A percentile compares a stretch with the other conserved stretches of the same genome.
These are phyloP conservation scores for Coemansia sp. DNA, from an alignment of 192 early-diverging fungal genomes.

Conservation along the genomic window DNA sequence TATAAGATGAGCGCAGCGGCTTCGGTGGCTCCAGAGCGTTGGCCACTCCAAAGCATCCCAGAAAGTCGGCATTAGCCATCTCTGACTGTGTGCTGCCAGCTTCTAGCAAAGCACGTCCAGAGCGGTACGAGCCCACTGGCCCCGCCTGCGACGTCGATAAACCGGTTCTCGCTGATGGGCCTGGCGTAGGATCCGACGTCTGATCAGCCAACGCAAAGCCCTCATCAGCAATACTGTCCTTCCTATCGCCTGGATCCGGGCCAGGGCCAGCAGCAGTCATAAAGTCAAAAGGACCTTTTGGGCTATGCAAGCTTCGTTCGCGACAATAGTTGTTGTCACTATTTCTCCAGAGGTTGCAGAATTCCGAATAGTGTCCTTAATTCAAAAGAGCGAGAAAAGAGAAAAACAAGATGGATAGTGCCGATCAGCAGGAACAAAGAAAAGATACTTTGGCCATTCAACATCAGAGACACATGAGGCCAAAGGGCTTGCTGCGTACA, in stretches of 20 bases:
- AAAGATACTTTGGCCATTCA: background rate
- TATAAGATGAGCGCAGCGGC: background rate
- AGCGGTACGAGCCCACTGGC: background rate
- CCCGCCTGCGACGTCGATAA: background rate
- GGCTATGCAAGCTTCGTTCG: background rate
- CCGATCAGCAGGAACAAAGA: background rate
- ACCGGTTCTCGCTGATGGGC: background rate
- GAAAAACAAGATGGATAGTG: background rate
- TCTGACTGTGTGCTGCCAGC: background rate
- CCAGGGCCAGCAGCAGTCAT: conserved; percentile 1
- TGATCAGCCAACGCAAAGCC: background rate
- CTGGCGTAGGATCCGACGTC: background rate
- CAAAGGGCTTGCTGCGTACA: background rate
- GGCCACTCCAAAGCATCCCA: conserved; percentile 4
- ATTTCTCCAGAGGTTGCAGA: background rate
- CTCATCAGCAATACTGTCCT: background rate
- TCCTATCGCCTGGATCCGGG: background rate
- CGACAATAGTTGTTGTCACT: background rate
- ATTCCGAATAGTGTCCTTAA: background rate
- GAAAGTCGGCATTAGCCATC: background rate
- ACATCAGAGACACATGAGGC: background rate
- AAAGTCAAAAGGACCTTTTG: background rate
- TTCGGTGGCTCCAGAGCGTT: background rate
- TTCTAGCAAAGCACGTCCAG: background rate
- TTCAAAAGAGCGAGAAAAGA: background rate